Percentiles rank a stretch among this genome's conserved stretches.
Conservation (phyloP, 768 basidiomycete genomes). For the Baorangia bicolor region DNA sequence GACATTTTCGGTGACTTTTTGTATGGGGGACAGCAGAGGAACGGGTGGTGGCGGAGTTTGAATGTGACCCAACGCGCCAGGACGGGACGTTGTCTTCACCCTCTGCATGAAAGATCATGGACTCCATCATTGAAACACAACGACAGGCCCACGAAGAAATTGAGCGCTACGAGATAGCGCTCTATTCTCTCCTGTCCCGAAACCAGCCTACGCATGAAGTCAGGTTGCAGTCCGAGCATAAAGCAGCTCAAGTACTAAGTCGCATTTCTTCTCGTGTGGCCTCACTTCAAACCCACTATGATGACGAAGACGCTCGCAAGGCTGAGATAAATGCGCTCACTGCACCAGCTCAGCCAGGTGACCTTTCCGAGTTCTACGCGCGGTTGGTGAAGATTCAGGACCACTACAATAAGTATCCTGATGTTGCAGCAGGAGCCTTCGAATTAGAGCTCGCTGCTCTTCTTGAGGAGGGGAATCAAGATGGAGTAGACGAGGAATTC, state of each 20-base stretch:
- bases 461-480: slow-evolving; percentile 73
- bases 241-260: slow-evolving; percentile 84
- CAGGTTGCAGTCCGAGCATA: slow-evolving; percentile 78
- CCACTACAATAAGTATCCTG: slow-evolving; percentile 95
- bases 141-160: slow-evolving; percentile 95
- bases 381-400: slow-evolving; percentile 96
- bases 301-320: slow-evolving; percentile 71
- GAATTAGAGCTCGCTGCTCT: slow-evolving; percentile 81
- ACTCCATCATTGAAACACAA: slow-evolving; percentile 91
- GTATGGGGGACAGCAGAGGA: slow-evolving; percentile 30
- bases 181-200: slow-evolving; percentile 80
- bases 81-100: background rate
- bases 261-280: slow-evolving; percentile 70
- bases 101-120: slow-evolving; percentile 52
- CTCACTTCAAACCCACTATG: slow-evolving; percentile 69
- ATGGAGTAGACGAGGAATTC: slow-evolving; percentile 61
- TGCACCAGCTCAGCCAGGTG: slow-evolving; percentile 54
- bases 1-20: slow-evolving; percentile 59
- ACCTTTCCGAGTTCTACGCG: slow-evolving; percentile 93
- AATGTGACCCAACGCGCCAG: slow-evolving; percentile 33
- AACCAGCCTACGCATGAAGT: slow-evolving; percentile 60
- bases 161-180: slow-evolving; percentile 85
- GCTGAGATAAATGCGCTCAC: slow-evolving; percentile 67
- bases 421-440: slow-evolving; percentile 77
- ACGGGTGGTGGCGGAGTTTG: slow-evolving; percentile 48